A percentile compares a stretch with the other conserved stretches of the same genome.
Conservation (phyloP, 306 rosid species). For the Amphicarpaea edgeworthii region DNA sequence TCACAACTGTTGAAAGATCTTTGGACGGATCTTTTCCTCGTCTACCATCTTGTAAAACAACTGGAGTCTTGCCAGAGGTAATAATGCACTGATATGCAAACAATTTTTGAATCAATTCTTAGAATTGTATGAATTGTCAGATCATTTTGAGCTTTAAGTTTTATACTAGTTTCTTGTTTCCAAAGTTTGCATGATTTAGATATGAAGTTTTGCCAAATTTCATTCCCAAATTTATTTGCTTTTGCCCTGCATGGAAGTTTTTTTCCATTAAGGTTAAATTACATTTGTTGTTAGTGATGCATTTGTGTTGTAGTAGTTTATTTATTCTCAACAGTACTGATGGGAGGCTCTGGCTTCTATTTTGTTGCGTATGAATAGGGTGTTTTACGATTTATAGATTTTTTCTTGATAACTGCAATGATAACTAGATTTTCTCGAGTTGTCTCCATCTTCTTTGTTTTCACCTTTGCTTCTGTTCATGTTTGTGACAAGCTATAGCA, state of each 20-base stretch:
- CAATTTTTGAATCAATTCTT: conserved; percentile 2
- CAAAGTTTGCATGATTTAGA: neutral
- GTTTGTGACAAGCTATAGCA: neutral
- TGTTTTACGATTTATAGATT: neutral
- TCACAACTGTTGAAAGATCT: conserved; percentile 91
- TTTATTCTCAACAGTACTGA: neutral
- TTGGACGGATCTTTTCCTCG: conserved; percentile 69
- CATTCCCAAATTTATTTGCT: neutral
- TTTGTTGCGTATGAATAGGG: neutral
- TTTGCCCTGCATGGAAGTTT: conserved; percentile 11
- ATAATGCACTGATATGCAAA: conserved; percentile 28
- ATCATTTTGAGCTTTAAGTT: conserved; percentile 27
- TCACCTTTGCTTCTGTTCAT: neutral
- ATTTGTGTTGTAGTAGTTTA: neutral
- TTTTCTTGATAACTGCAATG: neutral
- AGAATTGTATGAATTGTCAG: conserved; percentile 11
- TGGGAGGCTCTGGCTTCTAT: neutral
- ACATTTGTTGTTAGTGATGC: neutral
- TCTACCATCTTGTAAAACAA: conserved; percentile 71
- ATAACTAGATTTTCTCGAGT: neutral
- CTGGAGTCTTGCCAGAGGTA: conserved; percentile 98
- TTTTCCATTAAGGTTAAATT: conserved; percentile 3
- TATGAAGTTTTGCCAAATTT: neutral
- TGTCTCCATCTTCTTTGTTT: conserved; percentile 19
- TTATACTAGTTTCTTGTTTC: neutral